phyloP scores from a whole-genome alignment of 2,329 filamentous ascomycete species.

The Pseudogymnoascus sp. region DNA sequence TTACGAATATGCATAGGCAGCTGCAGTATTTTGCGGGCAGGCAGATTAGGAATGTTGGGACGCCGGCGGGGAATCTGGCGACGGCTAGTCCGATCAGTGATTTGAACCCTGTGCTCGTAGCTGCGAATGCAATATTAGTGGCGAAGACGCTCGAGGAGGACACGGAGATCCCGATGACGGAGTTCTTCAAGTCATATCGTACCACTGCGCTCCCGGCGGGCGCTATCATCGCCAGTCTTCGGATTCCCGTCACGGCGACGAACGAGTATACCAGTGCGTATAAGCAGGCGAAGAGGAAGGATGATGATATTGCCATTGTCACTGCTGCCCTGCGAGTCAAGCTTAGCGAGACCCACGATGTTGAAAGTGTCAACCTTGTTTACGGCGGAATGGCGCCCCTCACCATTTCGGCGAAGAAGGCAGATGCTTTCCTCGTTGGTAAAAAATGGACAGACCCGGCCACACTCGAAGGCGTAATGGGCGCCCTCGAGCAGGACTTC shows the following conservation, averaged over 20 bases:
- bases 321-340: constrained; percentile 75
- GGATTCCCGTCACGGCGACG: constrained; percentile 72
- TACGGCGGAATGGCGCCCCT: constrained; percentile 94
- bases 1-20: constrained; percentile 87
- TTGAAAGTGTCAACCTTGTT: constrained; percentile 70
- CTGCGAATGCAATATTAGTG: constrained; percentile 72
- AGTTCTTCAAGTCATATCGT: constrained; percentile 90
- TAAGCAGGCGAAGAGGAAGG: constrained; percentile 94
- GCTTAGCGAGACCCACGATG: constrained; percentile 59
- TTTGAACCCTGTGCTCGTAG: constrained; percentile 88
- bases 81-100: constrained; percentile 96
- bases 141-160: constrained; percentile 69
- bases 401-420: constrained; percentile 77
- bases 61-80: constrained; percentile 85
- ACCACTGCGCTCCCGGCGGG: constrained; percentile 73
- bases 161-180: constrained; percentile 79
- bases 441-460: constrained; percentile 72
- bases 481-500: constrained; percentile 81
- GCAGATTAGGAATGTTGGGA: constrained; percentile 96
- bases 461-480: constrained; percentile 85
- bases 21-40: constrained; percentile 89
- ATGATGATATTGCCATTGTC: constrained; percentile 97
- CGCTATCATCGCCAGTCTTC: constrained; percentile 77
- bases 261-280: constrained; percentile 84
- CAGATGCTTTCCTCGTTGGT: constrained; percentile 66